Evolutionary conservation across 495 filamentous ascomycete species (phyloP).

Genomic region (Talaromyces proteolyticus): DNA sequence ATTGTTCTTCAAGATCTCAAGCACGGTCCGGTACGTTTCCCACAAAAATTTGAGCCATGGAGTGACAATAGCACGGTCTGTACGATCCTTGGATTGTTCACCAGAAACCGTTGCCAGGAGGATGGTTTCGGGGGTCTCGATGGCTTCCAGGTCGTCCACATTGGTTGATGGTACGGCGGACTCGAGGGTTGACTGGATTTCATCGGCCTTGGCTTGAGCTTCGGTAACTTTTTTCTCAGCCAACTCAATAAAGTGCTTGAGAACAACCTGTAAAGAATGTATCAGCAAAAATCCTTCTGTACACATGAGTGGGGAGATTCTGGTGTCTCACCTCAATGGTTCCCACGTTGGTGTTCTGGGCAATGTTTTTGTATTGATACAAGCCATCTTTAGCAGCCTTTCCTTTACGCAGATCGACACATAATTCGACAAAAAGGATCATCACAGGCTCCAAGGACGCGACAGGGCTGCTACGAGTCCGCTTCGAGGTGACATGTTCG

Average conservation of each 20-base stretch:
- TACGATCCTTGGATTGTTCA: conserved; percentile 93
- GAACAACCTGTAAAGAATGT: conserved; percentile 58
- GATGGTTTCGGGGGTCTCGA: conserved; percentile 96
- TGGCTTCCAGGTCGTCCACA: conserved; percentile 93
- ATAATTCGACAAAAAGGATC: conserved; percentile 94
- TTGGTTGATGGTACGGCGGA: conserved; percentile 60
- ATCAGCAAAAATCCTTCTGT: conserved; percentile 4
- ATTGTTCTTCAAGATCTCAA: conserved; percentile 98
- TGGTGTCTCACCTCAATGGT: conserved; percentile 76
- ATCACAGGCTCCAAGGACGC: conserved; percentile 95
- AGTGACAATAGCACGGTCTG: conserved; percentile 95
- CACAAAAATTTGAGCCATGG: conserved; percentile 99
- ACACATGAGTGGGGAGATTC: neutral
- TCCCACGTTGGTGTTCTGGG: conserved; percentile 96
- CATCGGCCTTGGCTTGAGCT: conserved; percentile 92
- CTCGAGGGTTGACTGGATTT: conserved; percentile 84
- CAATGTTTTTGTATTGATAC: conserved; percentile 99
- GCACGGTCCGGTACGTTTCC: conserved; percentile 98
- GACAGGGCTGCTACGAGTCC: conserved; percentile 96
- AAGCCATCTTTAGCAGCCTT: conserved; percentile 98
- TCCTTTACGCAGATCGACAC: conserved; percentile 92
- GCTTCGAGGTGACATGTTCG: conserved; percentile 98
- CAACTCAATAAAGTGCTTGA: conserved; percentile 96
- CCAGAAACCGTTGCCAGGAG: conserved; percentile 96
- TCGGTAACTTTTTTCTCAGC: conserved; percentile 94